phyloP scores from a whole-genome alignment of 2,329 filamentous ascomycete genomes.

The Elsinoe arachidis region DNA sequence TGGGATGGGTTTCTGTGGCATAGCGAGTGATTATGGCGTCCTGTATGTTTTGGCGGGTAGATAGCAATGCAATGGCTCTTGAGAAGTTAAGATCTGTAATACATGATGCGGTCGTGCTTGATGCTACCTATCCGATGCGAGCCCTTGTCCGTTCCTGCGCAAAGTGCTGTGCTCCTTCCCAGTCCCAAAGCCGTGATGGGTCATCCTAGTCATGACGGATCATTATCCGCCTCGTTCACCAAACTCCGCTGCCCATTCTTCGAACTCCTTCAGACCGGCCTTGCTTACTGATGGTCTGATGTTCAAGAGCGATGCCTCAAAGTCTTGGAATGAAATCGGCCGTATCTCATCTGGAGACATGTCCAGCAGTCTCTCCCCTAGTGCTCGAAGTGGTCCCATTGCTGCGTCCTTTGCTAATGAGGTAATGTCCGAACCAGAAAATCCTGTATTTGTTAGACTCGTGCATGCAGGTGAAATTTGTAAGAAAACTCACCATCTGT shows the following conservation, averaged over 20 bases:
- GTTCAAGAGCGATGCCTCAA: slow-evolving; percentile 69
- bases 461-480: no score
- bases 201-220: no score
- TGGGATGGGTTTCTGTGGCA: no score
- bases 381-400: slow-evolving; percentile 85
- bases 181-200: no score
- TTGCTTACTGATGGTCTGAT: slow-evolving; percentile 87
- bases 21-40: no score
- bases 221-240: slow-evolving; percentile 73
- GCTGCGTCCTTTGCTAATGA: slow-evolving; percentile 94
- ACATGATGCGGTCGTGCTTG: no score
- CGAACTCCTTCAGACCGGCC: slow-evolving; percentile 76
- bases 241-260: slow-evolving; percentile 89
- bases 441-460: slow-evolving; percentile 50
- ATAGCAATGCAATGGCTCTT: no score
- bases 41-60: no score
- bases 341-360: slow-evolving; percentile 94
- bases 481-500: slow-evolving; percentile 62
- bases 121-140: no score
- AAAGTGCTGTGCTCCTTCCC: no score
- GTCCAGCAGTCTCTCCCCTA: slow-evolving; percentile 80
- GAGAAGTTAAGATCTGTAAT: no score
- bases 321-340: slow-evolving; percentile 74
- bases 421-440: slow-evolving; percentile 94
- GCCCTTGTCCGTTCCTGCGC: no score